phyloP scores from a whole-genome alignment of 23 red algal genomes.

The Agarophyton chilense region DNA sequence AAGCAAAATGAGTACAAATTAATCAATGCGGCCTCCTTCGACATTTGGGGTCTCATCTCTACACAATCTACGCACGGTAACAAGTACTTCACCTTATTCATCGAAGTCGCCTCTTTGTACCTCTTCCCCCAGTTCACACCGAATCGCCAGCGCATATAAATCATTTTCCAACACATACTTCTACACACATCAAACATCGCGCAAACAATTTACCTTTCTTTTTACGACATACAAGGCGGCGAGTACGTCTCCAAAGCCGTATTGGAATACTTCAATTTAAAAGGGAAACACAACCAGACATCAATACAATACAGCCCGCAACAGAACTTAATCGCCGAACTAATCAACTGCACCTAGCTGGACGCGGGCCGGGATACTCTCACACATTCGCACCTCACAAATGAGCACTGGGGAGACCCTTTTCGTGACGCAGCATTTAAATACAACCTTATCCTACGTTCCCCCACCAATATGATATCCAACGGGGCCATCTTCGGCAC shows the following conservation, averaged over 20 bases:
- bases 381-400: neutral
- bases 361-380: neutral
- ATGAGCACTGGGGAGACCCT: neutral
- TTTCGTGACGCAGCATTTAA: neutral
- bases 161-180: neutral
- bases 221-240: neutral
- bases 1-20: neutral
- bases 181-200: neutral
- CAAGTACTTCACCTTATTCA: conserved; percentile 1
- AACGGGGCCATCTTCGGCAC: neutral
- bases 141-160: neutral
- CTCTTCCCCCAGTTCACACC: neutral
- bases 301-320: neutral
- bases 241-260: neutral
- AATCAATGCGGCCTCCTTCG: neutral
- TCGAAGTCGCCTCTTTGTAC: neutral
- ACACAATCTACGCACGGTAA: neutral
- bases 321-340: conserved; percentile 3
- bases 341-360: neutral
- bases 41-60: conserved; percentile 2
- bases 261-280: neutral
- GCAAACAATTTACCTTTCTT: no score
- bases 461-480: neutral
- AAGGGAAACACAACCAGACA: neutral
- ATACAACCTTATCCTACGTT: conserved; percentile 2